Percentiles rank a stretch among this genome's conserved stretches.
Evolutionary conservation across 73 alveolate species (phyloP).

Genomic region (Blepharisma japonicum): DNA sequence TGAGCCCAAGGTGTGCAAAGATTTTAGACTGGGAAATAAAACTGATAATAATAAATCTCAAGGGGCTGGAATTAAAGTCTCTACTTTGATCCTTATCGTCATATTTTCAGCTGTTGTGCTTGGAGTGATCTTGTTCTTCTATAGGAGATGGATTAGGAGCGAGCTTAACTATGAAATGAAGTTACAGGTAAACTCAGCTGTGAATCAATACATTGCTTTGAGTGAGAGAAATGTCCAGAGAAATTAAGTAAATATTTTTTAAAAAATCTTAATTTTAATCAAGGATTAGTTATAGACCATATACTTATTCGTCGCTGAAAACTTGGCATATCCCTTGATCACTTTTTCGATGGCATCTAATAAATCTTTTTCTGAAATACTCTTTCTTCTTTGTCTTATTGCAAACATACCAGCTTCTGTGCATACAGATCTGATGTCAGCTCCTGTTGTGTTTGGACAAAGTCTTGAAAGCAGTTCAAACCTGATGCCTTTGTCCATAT

Average conservation of each 20-base stretch:
- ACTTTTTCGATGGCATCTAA: conserved; percentile 89
- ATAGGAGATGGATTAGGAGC: conserved; percentile 28
- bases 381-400: conserved; percentile 97
- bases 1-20: conserved; percentile 30
- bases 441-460: conserved; percentile 97
- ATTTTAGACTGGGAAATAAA: conserved; percentile 6
- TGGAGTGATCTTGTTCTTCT: conserved; percentile 25
- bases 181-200: conserved; percentile 14
- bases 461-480: conserved; percentile 96
- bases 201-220: conserved; percentile 29
- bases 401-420: conserved; percentile 99
- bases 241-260: neutral
- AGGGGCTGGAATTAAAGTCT: neutral
- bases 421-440: conserved; percentile 93
- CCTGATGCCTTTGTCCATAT: conserved; percentile 95
- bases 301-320: conserved; percentile 69
- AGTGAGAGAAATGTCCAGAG: neutral
- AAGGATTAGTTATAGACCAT: conserved; percentile 54
- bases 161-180: conserved; percentile 26
- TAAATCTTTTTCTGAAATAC: conserved; percentile 91
- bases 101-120: neutral
- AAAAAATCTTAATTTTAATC: too few relatives aligned
- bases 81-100: neutral
- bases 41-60: neutral
- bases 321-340: conserved; percentile 96